Evolutionary conservation across 192 early-diverging fungal species (phyloP), one percentile per base, ranked within the genome.

Genomic region (Neocallimastix lanati): DNA sequence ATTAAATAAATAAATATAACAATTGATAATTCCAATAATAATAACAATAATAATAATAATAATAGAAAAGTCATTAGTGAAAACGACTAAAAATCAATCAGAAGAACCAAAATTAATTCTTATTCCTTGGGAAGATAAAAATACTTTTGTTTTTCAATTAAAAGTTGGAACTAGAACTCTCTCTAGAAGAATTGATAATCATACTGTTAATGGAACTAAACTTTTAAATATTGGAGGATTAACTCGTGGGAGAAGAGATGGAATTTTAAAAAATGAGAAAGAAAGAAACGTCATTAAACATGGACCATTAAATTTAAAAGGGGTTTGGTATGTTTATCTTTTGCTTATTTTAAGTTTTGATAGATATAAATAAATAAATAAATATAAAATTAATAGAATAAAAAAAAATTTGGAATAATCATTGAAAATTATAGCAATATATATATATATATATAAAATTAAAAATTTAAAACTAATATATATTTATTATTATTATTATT

Each of bases 171-270:
- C 6, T n/a, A 67, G 16, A n/a, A 67, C 50, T 25, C 50, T 67
- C n/a, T 67, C 50, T 21, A 67, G 50, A 67, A 67, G 50, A 89
- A 30, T 86, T 92, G 93, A 94, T 80, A 93, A 94, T 83, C 88
- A 93, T 80, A 93, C 93, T 91, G 91, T 94, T 76, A 94, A 95
- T 83, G 93, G 93, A 35, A 95, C 93, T 21, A 95, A 95, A 83
- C 86, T 95, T 77, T 86, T 95, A 29, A 95, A 95, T 84, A 92
- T 95, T 28, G 91, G 91, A 25, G 93, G 93, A 76, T 94, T 95
- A 93, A 92, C 93, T 78, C 91, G 93, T 29, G 93, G 93, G 76
- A 93, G 93, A 83, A 86, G 93, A 40, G 93, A 95, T 80, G 93
- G 92, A 2, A 94, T 95, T 77, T 86, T 95, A 37, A 95, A 95